Evolutionary conservation across 345 rosid genomes (phyloP).

Genomic region (Nephelium lappaceum): DNA sequence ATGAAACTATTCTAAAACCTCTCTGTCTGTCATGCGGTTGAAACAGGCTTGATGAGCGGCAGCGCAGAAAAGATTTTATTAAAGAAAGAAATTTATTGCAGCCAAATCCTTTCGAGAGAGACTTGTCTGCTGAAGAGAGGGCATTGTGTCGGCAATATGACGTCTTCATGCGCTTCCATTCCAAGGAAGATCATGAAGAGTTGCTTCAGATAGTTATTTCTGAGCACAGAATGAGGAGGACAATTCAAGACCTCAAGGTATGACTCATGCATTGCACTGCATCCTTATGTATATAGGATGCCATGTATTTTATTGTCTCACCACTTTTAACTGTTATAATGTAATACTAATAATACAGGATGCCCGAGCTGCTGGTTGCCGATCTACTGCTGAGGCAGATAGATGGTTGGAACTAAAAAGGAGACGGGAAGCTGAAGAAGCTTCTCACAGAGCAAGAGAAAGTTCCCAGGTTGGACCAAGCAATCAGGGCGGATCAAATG

Average conservation of each 20-base stretch:
- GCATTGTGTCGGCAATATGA: conserved; percentile 70
- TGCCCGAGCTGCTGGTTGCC: conserved; percentile 90
- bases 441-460: conserved; percentile 68
- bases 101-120: conserved; percentile 76
- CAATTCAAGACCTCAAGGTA: conserved; percentile 83
- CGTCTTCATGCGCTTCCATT: conserved; percentile 87
- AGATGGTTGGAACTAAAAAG: conserved; percentile 62
- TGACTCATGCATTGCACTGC: conserved; percentile 5
- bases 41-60: conserved; percentile 92
- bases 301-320: background rate
- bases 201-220: conserved; percentile 66
- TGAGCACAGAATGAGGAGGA: conserved; percentile 77
- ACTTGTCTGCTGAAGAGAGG: conserved; percentile 82
- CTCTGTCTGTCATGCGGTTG: background rate
- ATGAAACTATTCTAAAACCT: background rate
- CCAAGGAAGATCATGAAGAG: conserved; percentile 90
- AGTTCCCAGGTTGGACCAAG: conserved; percentile 53
- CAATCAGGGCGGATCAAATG: conserved; percentile 44
- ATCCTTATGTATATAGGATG: background rate
- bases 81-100: conserved; percentile 77
- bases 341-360: conserved; percentile 51
- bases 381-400: conserved; percentile 82
- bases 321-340: background rate
- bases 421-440: conserved; percentile 82
- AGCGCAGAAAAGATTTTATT: conserved; percentile 89